Evolutionary conservation across 805 yeast genomes (phyloP).

Genomic region (Starmerella floricola): DNA sequence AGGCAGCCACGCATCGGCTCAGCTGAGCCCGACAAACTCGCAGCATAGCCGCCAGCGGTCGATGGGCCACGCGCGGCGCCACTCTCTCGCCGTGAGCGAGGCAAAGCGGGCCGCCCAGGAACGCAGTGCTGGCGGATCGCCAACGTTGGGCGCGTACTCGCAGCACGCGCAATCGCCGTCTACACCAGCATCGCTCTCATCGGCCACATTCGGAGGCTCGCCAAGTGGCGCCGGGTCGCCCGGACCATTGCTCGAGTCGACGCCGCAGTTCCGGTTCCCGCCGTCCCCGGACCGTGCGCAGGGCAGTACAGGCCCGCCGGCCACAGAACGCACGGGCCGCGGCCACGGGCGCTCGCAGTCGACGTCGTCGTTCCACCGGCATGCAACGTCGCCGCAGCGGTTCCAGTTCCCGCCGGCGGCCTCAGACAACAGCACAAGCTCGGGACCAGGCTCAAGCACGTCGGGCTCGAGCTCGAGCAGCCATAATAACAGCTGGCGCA

Average conservation of each 20-base stretch:
- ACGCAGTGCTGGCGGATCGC: constrained; percentile 38
- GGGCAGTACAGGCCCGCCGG: background rate
- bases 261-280: constrained; percentile 46
- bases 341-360: constrained; percentile 18
- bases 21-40: constrained; percentile 3
- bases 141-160: background rate
- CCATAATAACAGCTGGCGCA: background rate
- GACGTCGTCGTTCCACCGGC: constrained; percentile 21
- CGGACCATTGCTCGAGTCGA: constrained; percentile 2
- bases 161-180: background rate
- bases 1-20: constrained; percentile 5
- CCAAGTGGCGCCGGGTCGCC: background rate
- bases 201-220: background rate
- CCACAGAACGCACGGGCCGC: constrained; percentile 1
- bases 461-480: no score
- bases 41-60: constrained; percentile 18
- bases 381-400: constrained; percentile 21
- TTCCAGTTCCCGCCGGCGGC: constrained; percentile 21
- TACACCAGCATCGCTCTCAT: background rate
- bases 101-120: constrained; percentile 96
- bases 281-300: constrained; percentile 28
- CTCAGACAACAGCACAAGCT: background rate
- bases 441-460: no score
- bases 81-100: constrained; percentile 80
- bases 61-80: constrained; percentile 76